These are phyloP conservation scores for Protomyces inundatus DNA, from an alignment of 1,139 yeast genomes.

Conservation along the genomic window DNA sequence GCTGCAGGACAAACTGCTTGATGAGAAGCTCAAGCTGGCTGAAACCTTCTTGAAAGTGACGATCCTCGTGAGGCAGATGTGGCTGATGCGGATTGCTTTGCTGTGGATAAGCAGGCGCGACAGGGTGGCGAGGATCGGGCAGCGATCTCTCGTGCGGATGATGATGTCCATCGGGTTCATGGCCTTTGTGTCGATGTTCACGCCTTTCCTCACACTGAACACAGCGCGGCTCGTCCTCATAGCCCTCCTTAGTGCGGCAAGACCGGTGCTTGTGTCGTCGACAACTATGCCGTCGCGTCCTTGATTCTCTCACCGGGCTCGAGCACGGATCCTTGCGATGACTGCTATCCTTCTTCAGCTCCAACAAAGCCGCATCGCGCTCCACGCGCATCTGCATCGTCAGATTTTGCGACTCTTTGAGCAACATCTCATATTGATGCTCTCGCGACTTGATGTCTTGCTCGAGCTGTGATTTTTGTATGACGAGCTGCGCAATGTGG, in stretches of 20 bases:
- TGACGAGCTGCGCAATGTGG: conserved; percentile 11
- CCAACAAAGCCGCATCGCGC: conserved; percentile 4
- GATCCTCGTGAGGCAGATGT: conserved; percentile 8
- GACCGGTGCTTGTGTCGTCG: not conserved
- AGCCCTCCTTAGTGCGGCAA: not conserved
- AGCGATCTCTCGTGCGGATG: not conserved
- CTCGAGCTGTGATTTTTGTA: conserved; percentile 20
- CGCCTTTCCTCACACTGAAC: not conserved
- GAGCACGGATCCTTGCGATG: not conserved
- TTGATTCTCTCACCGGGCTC: not conserved
- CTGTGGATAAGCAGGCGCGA: not conserved
- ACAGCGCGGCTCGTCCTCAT: not conserved
- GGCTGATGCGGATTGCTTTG: not conserved
- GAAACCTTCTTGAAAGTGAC: conserved; percentile 5
- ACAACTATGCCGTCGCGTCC: not conserved
- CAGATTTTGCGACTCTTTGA: conserved; percentile 15
- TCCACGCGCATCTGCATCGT: conserved; percentile 15
- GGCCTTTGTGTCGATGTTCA: not conserved
- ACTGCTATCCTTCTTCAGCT: not conserved
- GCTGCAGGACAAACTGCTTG: conserved; percentile 1
- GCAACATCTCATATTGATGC: not conserved
- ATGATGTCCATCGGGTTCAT: not conserved
- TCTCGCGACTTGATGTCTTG: conserved; percentile 11
- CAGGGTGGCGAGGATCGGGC: too few relatives aligned
- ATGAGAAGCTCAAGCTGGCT: conserved; percentile 5